phyloP scores from a whole-genome alignment of 2,329 filamentous ascomycete species.

The Aspergillus candidus region DNA sequence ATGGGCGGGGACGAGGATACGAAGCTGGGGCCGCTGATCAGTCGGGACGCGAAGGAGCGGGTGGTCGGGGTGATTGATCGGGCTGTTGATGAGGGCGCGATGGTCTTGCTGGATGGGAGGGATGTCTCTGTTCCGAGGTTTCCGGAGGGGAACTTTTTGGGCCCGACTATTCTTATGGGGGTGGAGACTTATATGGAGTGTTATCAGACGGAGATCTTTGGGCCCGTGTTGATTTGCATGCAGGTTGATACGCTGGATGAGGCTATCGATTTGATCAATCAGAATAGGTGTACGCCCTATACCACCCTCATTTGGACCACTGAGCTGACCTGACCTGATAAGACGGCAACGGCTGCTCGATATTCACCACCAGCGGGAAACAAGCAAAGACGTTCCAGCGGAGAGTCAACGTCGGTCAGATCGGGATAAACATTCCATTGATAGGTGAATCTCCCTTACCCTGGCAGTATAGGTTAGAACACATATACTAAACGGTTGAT shows the following conservation, averaged over 20 bases:
- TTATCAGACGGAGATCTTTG: constrained; percentile 34
- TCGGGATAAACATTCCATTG: constrained; percentile 26
- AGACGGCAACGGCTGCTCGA: constrained; percentile 31
- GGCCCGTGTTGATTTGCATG: constrained; percentile 33
- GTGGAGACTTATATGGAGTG: constrained; percentile 34
- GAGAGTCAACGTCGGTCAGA: constrained; percentile 24
- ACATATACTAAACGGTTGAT: constrained; percentile 3
- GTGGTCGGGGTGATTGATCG: constrained; percentile 54
- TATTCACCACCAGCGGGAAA: constrained; percentile 30
- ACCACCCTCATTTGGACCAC: too few relatives aligned
- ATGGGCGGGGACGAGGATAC: constrained; percentile 57
- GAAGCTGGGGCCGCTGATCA: constrained; percentile 58
- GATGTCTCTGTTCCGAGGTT: constrained; percentile 55
- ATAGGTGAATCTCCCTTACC: constrained; percentile 14
- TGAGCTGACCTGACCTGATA: too few relatives aligned
- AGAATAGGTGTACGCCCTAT: constrained; percentile 20
- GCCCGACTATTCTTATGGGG: constrained; percentile 31
- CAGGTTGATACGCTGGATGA: constrained; percentile 29
- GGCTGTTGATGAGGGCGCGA: constrained; percentile 56
- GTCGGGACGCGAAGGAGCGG: constrained; percentile 51
- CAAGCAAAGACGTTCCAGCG: constrained; percentile 29
- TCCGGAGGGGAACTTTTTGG: constrained; percentile 57
- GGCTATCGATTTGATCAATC: constrained; percentile 29
- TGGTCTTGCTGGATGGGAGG: constrained; percentile 55
- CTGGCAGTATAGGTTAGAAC: neutral